Evolutionary conservation across 768 basidiomycete genomes (phyloP).

Genomic region (Podaxis rugospora): DNA sequence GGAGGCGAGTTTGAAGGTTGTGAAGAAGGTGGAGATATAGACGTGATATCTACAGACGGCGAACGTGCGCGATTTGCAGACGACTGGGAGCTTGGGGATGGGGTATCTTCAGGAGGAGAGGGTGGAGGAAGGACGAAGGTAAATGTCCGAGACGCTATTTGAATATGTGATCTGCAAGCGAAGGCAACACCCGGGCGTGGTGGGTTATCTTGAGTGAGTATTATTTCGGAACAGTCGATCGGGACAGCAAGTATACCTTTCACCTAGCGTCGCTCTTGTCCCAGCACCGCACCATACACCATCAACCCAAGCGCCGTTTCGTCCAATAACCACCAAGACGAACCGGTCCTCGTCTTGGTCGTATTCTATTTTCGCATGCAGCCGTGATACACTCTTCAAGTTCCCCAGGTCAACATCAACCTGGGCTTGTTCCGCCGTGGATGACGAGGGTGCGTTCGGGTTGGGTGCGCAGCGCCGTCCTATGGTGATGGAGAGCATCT

Average conservation of each 20-base stretch:
- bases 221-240: constrained; percentile 6
- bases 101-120: constrained; percentile 72
- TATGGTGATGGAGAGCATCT: constrained; percentile 91
- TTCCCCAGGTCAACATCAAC: constrained; percentile 93
- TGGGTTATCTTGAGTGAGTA: background rate
- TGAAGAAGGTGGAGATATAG: constrained; percentile 78
- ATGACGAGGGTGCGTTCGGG: constrained; percentile 43
- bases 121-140: constrained; percentile 94
- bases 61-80: constrained; percentile 68
- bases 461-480: constrained; percentile 78
- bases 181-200: constrained; percentile 9
- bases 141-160: constrained; percentile 96
- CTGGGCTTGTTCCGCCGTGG: constrained; percentile 50
- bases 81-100: constrained; percentile 73
- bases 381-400: constrained; percentile 94
- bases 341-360: constrained; percentile 88
- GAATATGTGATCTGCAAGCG: constrained; percentile 77
- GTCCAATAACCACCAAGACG: constrained; percentile 85
- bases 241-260: constrained; percentile 56
- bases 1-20: constrained; percentile 74
- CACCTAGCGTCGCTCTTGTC: constrained; percentile 77
- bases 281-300: constrained; percentile 94
- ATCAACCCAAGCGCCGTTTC: constrained; percentile 98
- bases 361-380: constrained; percentile 94
- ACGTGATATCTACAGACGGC: constrained; percentile 79